Evolutionary conservation across 2,329 filamentous ascomycete species (phyloP).

Genomic region (Colletotrichum salicis): DNA sequence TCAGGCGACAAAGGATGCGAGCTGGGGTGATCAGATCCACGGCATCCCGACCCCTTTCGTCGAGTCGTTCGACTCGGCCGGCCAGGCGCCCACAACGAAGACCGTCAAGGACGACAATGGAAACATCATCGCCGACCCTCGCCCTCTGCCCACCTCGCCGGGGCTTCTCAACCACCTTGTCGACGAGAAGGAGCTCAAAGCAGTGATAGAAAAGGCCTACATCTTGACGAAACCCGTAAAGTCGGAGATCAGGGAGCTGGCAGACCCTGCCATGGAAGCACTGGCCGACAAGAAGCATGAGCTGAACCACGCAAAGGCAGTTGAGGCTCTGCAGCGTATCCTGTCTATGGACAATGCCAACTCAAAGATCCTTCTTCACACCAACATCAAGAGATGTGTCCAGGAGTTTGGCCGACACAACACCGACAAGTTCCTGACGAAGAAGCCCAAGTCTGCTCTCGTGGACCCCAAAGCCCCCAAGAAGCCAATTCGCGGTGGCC

Average conservation of each 20-base stretch:
- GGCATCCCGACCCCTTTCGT: slow-evolving; percentile 85
- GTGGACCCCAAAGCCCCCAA: slow-evolving; percentile 50
- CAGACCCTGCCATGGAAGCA: slow-evolving; percentile 54
- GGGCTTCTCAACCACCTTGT: slow-evolving; percentile 81
- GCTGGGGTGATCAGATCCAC: slow-evolving; percentile 80
- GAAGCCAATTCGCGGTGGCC: slow-evolving; percentile 74
- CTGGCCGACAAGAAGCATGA: slow-evolving; percentile 56
- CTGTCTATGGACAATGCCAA: slow-evolving; percentile 80
- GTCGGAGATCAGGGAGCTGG: slow-evolving; percentile 44
- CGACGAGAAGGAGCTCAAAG: slow-evolving; percentile 71
- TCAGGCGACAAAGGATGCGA: slow-evolving; percentile 69
- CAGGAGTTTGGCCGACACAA: slow-evolving; percentile 90
- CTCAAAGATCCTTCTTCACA: slow-evolving; percentile 79
- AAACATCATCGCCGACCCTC: slow-evolving; percentile 51
- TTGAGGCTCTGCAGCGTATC: slow-evolving; percentile 83
- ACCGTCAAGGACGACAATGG: slow-evolving; percentile 54
- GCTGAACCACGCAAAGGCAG: slow-evolving; percentile 71
- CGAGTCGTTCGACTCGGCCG: slow-evolving; percentile 78
- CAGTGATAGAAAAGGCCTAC: slow-evolving; percentile 74
- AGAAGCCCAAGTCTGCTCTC: slow-evolving; percentile 65
- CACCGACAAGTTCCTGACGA: slow-evolving; percentile 78
- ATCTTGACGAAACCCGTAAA: slow-evolving; percentile 70
- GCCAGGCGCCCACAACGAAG: slow-evolving; percentile 53
- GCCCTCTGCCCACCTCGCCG: slow-evolving; percentile 57
- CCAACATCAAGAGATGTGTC: slow-evolving; percentile 87